These are phyloP conservation scores for Dichotomocladium elegans DNA, from an alignment of 371 early-diverging fungal genomes.

Conservation along the genomic window DNA sequence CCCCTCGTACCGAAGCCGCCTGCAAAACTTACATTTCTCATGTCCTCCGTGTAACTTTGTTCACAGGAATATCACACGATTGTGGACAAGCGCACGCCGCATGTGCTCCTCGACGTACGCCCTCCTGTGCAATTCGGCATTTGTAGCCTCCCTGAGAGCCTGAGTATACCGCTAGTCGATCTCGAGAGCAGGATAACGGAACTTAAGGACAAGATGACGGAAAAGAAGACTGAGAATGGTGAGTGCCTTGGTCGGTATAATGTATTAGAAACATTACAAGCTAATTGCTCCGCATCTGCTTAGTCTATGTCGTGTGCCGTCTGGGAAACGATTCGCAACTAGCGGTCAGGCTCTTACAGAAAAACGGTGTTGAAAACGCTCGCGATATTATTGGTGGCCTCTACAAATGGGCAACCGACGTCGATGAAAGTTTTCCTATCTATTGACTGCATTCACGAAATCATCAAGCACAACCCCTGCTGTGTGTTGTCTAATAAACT, in stretches of 20 bases:
- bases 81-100: conserved; percentile 30
- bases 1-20: too few species aligned
- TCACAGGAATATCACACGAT: background rate
- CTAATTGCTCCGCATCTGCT: conserved; percentile 4
- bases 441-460: conserved; percentile 71
- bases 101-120: conserved; percentile 88
- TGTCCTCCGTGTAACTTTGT: background rate
- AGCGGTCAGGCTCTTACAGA: conserved; percentile 68
- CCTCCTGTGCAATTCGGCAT: conserved; percentile 80
- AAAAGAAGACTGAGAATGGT: conserved; percentile 27
- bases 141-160: conserved; percentile 65
- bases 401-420: conserved; percentile 65
- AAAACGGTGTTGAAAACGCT: conserved; percentile 46
- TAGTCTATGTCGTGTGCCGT: conserved; percentile 88
- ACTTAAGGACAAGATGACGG: conserved; percentile 24
- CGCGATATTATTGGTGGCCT: conserved; percentile 86
- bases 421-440: conserved; percentile 81
- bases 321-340: conserved; percentile 89
- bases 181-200: conserved; percentile 37
- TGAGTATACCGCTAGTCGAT: conserved; percentile 54
- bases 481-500: too few species aligned
- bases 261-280: background rate
- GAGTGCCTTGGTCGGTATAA: conserved; percentile 1
- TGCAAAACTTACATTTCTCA: background rate
- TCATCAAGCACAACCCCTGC: too few species aligned